Conservation (phyloP, 2,329 filamentous ascomycete species). For the Fusarium buharicum region DNA sequence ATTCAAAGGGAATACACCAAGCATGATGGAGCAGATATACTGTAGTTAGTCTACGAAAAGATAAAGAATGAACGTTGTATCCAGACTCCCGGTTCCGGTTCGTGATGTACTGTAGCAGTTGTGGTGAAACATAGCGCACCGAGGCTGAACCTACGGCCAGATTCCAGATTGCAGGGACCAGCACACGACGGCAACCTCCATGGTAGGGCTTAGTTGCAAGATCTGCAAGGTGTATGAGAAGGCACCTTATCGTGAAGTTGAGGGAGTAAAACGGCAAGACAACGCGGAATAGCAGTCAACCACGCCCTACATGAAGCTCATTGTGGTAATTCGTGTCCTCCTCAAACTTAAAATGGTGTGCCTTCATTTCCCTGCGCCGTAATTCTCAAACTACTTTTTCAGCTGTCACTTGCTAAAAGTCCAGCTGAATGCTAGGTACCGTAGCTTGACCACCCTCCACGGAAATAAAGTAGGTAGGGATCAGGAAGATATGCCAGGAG, state of each 20-base stretch:
- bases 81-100: background rate
- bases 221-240: slow-evolving; percentile 13
- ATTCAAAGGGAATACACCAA: slow-evolving; percentile 19
- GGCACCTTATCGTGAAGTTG: background rate
- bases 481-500: background rate
- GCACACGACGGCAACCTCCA: background rate
- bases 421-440: slow-evolving; percentile 6
- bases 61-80: slow-evolving; percentile 21
- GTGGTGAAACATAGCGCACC: slow-evolving; percentile 20
- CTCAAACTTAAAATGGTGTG: slow-evolving; percentile 6
- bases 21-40: slow-evolving; percentile 16
- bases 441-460: slow-evolving; percentile 10
- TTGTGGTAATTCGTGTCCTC: slow-evolving; percentile 38
- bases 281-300: slow-evolving; percentile 25
- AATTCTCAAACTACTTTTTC: slow-evolving; percentile 16
- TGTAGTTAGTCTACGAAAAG: slow-evolving; percentile 12
- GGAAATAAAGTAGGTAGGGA: slow-evolving; percentile 3
- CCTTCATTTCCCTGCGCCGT: background rate
- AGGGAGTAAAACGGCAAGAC: background rate
- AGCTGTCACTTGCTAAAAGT: slow-evolving; percentile 29
- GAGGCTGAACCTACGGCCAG: background rate
- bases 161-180: slow-evolving; percentile 18
- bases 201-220: slow-evolving; percentile 8
- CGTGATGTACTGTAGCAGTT: slow-evolving; percentile 5
- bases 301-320: slow-evolving; percentile 6